Base-by-base conservation (phyloP, 2,329 filamentous ascomycete species). In the Fusarium globosum region DNA sequence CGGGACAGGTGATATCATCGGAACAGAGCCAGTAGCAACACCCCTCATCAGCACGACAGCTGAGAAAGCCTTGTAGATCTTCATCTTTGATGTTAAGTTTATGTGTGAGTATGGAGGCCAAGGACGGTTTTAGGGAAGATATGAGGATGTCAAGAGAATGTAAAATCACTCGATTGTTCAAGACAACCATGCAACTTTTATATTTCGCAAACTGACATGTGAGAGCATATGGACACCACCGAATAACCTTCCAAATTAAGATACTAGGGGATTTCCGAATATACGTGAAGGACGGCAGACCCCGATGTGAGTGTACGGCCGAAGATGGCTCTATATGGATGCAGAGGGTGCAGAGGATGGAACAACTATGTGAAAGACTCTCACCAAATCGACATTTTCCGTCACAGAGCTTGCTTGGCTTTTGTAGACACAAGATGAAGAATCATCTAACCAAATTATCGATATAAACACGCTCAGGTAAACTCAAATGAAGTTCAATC, bases 41-140 rank as follows among this genome's bases (percentile, higher is more conserved):
- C 56, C 41, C 23, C 52, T 57, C 59, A 69, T n/a, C 11, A 74
- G 52, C 61, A 73, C 35, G 9, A 56, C 38, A 18, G 49, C 45
- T 20, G 61, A 42, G 23, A 73, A 23, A n/a, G 36, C 21, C 26
- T 64, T 49, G 5, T 18, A 21, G 13, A 49, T 28, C 43, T 59
- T 73, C 70, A 73, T 73, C 16, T 45, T 71, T 38, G 15, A 26
- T 52, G 11, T 5, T 9, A n/a, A 61, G 33, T 13, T 52, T 58
- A 8, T 43, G 23, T 38, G 23, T 43, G 10, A 33, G 4, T 41
- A 18, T 33, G 16, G 46, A 35, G 16, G 21, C 28, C 35, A 30
- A 28, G 21, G 20, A 41, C 41, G 12, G 13, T 45, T 56, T 30
- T 16, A 16, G 36, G 14, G 16, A 15, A 18, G 18, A 20, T 48